phyloP scores from a whole-genome alignment of 306 rosid genomes.

The Astragalus membranaceus region DNA sequence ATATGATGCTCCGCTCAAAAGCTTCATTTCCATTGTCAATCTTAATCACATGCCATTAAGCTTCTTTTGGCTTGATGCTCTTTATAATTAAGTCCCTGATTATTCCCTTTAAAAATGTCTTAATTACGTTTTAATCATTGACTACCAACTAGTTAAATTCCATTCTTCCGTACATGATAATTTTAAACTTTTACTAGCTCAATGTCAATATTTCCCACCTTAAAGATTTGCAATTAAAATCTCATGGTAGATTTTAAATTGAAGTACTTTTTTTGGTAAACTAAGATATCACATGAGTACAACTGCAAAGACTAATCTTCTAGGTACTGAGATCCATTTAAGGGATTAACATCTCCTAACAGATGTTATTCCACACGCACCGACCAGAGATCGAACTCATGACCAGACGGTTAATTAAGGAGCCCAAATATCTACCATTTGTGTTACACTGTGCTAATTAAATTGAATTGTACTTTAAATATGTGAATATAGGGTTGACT shows the following conservation, averaged over 20 bases:
- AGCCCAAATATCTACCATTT: too few relatives aligned
- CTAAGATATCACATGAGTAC: too few relatives aligned
- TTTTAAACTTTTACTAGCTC: neutral
- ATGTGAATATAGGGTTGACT: too few relatives aligned
- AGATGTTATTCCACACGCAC: too few relatives aligned
- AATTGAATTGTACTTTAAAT: too few relatives aligned
- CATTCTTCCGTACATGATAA: neutral
- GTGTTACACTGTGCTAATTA: too few relatives aligned
- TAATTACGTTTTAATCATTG: conserved; percentile 14
- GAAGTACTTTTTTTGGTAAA: neutral
- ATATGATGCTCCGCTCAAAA: conserved; percentile 7
- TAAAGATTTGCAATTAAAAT: neutral
- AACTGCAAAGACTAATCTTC: too few relatives aligned
- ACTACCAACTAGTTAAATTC: neutral
- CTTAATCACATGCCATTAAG: conserved; percentile 24
- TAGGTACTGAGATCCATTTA: too few relatives aligned
- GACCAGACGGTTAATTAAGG: too few relatives aligned
- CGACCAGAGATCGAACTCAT: too few relatives aligned
- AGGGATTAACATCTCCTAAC: too few relatives aligned
- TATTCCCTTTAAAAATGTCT: neutral
- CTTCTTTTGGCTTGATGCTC: conserved; percentile 16
- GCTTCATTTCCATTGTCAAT: conserved; percentile 24
- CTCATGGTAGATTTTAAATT: neutral
- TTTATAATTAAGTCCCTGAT: neutral
- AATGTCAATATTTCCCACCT: neutral